A percentile compares a stretch with the other conserved stretches of the same genome.
phyloP scores from a whole-genome alignment of 192 early-diverging fungal genomes.

The Podila clonocystis region DNA sequence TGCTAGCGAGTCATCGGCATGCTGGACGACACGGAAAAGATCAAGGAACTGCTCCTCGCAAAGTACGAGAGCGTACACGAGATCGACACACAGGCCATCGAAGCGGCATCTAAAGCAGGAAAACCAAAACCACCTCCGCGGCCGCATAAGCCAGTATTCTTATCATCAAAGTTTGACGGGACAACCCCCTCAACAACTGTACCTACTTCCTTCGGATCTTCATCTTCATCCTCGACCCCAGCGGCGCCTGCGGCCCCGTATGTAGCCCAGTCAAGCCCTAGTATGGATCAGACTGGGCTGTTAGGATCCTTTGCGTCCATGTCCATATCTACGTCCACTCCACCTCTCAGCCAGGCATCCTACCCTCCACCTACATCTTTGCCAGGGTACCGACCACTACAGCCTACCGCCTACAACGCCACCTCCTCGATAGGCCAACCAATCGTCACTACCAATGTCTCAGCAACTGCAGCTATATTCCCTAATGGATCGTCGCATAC shows the following conservation, averaged over 20 bases:
- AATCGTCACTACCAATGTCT: background rate
- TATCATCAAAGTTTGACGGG: constrained; percentile 27
- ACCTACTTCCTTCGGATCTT: no score
- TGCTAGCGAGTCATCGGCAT: constrained; percentile 34
- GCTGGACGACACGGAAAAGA: constrained; percentile 42
- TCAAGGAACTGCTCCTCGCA: constrained; percentile 26
- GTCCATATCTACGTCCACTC: constrained; percentile 2
- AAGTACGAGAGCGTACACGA: constrained; percentile 56
- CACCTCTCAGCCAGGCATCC: background rate
- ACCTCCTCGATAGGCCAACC: background rate
- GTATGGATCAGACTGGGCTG: background rate
- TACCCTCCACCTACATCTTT: background rate
- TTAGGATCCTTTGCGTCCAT: constrained; percentile 10
- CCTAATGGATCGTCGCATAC: no score
- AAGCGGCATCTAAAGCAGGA: constrained; percentile 32
- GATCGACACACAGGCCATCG: constrained; percentile 47
- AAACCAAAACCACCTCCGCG: constrained; percentile 40
- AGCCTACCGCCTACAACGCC: constrained; percentile 24
- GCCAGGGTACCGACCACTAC: constrained; percentile 18
- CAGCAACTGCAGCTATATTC: background rate
- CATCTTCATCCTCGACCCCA: constrained; percentile 16
- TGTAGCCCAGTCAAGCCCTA: constrained; percentile 1
- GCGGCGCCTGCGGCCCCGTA: background rate
- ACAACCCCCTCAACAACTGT: background rate
- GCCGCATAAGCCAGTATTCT: constrained; percentile 35